Percentiles rank a stretch among this genome's conserved stretches.
Conservation (phyloP, 495 filamentous ascomycete species). For the Penicillium bovifimosum region DNA sequence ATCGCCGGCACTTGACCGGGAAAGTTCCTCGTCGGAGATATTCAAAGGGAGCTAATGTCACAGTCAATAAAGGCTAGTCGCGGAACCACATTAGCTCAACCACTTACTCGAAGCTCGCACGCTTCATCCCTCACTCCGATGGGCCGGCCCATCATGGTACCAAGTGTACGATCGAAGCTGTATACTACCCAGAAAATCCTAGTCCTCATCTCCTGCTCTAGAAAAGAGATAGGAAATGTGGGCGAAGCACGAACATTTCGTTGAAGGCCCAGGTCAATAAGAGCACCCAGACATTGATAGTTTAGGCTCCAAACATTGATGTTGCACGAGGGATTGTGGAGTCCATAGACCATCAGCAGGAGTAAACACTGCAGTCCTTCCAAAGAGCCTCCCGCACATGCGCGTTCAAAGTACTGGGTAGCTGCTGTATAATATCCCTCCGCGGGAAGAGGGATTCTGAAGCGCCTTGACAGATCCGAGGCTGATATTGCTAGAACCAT, state of each 20-base stretch:
- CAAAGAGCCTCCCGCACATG: slow-evolving; percentile 34
- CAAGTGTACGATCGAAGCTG: slow-evolving; percentile 40
- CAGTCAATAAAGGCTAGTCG: background rate
- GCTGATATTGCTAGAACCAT: slow-evolving; percentile 44
- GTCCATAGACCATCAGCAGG: slow-evolving; percentile 42
- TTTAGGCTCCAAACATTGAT: slow-evolving; percentile 47
- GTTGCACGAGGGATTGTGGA: slow-evolving; percentile 41
- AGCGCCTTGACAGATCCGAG: slow-evolving; percentile 36
- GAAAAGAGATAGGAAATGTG: slow-evolving; percentile 29
- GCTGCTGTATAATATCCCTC: slow-evolving; percentile 44
- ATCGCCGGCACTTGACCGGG: background rate
- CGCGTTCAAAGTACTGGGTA: slow-evolving; percentile 32
- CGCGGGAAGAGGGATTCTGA: slow-evolving; percentile 35
- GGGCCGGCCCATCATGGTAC: slow-evolving; percentile 46
- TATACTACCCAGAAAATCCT: slow-evolving; percentile 47
- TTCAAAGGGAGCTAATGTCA: slow-evolving; percentile 24
- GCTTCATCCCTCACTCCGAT: slow-evolving; percentile 47
- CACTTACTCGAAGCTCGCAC: slow-evolving; percentile 41
- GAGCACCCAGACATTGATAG: slow-evolving; percentile 42
- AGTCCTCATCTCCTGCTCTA: slow-evolving; percentile 45
- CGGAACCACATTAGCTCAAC: background rate
- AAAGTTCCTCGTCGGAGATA: slow-evolving; percentile 28
- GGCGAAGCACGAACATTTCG: slow-evolving; percentile 34
- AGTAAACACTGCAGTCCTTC: slow-evolving; percentile 38
- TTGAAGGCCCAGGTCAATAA: slow-evolving; percentile 44